Base-by-base conservation (phyloP, 768 basidiomycete genomes). In the Russula dissimulans region DNA sequence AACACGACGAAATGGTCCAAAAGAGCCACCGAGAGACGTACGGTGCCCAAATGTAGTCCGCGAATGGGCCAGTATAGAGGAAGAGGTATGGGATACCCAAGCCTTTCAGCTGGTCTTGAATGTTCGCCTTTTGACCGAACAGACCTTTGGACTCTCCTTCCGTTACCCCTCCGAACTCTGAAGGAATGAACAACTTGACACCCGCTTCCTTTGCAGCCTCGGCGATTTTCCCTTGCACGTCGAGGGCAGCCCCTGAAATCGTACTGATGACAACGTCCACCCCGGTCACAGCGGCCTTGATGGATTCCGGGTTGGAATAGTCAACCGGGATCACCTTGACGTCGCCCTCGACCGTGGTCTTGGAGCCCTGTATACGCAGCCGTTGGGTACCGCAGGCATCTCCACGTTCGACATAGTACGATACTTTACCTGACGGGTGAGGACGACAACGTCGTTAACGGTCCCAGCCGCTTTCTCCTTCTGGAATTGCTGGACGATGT, bases 151-250 rank as follows among this genome's bases (percentile, higher is more conserved):
- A 55, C 26, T 22, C 50, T 2, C 61, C 63, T 8, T 60, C 60
- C 5, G 67, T 64, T 3, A 59, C 34, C 15, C 52, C 62, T 4
- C 70, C 70, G 34, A 70, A 72, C 57, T 72, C 71, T 47, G 67
- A 66, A 8, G 72, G 72, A 7, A 70, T 61, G 54, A 73, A 73
- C 15, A 73, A 63, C 55, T 68, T 61, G 29, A 70, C 72, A 22
- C 71, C 67, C 0, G 62, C 70, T 38, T 55, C 54, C 61, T 68
- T 71, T 2, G 66, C 64, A 0, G 67, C 70, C 0, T 62, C 43
- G 1, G 66, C 66, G 10, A 71, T 59, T 1, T 31, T 22, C 4
- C 11, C 31, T 59, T 71, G 70, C 17, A 44, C 56, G 11, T 14
- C 59, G 36, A 66, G 49, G 29, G 31, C 39, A 11, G 47, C n/a